These are phyloP conservation scores for Pleurotus salmoneostramineus DNA, from an alignment of 768 basidiomycete species.

Conservation along the genomic window DNA sequence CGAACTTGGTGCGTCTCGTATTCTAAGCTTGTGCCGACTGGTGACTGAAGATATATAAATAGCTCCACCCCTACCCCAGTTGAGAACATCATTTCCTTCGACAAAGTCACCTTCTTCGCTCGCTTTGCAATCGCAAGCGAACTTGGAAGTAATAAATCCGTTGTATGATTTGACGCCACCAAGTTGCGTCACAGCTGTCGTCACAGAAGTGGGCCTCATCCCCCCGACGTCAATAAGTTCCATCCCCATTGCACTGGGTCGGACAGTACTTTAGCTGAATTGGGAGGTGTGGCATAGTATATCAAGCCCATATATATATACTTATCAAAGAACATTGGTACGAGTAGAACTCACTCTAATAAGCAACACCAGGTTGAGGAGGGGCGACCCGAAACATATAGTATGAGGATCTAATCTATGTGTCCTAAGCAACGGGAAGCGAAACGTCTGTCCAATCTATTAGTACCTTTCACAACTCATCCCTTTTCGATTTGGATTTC, in stretches of 20 bases:
- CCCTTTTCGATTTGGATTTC: conserved; percentile 20
- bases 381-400: too few species aligned
- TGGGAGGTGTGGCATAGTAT: not conserved
- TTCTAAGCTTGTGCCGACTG: not conserved
- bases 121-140: conserved; percentile 29
- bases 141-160: conserved; percentile 79
- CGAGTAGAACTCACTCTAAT: too few species aligned
- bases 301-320: too few species aligned
- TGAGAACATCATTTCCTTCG: conserved; percentile 24
- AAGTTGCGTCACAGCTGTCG: conserved; percentile 88
- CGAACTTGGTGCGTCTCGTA: conserved; percentile 69
- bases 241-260: conserved; percentile 69
- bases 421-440: too few species aligned
- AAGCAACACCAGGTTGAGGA: too few species aligned
- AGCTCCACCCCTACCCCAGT: conserved; percentile 20
- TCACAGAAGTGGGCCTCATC: conserved; percentile 95
- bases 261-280: conserved; percentile 30
- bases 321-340: too few species aligned
- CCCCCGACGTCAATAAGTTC: conserved; percentile 89
- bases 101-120: conserved; percentile 10
- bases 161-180: conserved; percentile 95
- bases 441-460: too few species aligned
- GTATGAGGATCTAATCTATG: too few species aligned
- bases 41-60: not conserved
- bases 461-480: conserved; percentile 24